Evolutionary conservation across 2,329 filamentous ascomycete species (phyloP), one percentile per base, ranked within the genome.

Genomic region (Cadophora gregata): DNA sequence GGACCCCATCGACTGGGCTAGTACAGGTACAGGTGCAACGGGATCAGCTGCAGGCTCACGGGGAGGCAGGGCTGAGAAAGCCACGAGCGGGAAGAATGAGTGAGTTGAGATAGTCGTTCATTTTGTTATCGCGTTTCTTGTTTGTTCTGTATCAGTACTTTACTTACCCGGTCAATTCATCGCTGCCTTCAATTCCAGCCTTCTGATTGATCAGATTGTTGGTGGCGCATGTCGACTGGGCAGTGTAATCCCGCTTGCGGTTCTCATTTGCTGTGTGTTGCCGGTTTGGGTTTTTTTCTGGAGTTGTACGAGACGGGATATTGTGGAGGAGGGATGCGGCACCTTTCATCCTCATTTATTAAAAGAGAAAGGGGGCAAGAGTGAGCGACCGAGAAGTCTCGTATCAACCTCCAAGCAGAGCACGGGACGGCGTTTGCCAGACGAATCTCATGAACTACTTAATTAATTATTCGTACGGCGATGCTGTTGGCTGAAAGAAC

Each of bases 1-100:
- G 29, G 71, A 74, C n/a, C 69, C 63, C 19, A 67, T 68, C 42
- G 72, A 74, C 63, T 75, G 71, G 71, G 58, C 58, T 36, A 66
- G 47, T 21, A 48, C 24, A 45, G 45, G 42, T 47, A 48, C 58
- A 60, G 27, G 58, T 31, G 25, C 53, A 0, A 62, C 27, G 33
- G 48, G 24, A 1, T 59, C 56, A 38, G 25, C 55, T 42, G 21
- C 33, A 45, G 29, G 14, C 9, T 33, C 59, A 24, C 53, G 59
- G 33, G n/a, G 56, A 19, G 64, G 60, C 63, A 67, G 66, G 63
- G 67, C 70, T 67, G 71, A 69, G 47, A 69, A 67, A 69, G 67
- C 71, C 61, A 62, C 59, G 10, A 59, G 27, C 51, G 69, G 64
- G 62, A 70, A 71, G 59, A 70, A 59, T 61, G 68, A 71, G 71